A percentile compares a stretch with the other conserved stretches of the same genome.
Evolutionary conservation across 2,329 filamentous ascomycete species (phyloP).

Genomic region (Aspergillus sp.): DNA sequence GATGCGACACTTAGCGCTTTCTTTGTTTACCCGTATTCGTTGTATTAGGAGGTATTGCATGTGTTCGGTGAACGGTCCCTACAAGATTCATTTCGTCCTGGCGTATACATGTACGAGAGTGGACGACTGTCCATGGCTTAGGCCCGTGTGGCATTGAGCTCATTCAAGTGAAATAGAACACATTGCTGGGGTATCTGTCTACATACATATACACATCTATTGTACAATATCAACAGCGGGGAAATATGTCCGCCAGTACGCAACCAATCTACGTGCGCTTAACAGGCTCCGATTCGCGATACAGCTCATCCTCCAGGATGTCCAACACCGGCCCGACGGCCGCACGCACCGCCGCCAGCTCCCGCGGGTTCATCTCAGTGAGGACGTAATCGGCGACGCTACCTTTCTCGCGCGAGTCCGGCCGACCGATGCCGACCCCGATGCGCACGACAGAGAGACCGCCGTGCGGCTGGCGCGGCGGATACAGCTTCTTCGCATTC

Average conservation of each 20-base stretch:
- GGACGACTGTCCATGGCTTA: not conserved
- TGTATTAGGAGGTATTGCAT: not conserved
- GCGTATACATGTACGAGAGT: not conserved
- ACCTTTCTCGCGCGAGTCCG: conserved; percentile 62
- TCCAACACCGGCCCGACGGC: conserved; percentile 50
- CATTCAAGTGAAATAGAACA: not conserved
- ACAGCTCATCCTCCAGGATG: conserved; percentile 52
- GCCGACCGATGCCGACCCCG: conserved; percentile 84
- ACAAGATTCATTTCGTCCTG: not conserved
- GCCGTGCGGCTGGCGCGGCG: conserved; percentile 23
- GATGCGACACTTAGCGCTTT: not conserved
- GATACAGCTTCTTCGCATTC: conserved; percentile 40
- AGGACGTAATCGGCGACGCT: conserved; percentile 79
- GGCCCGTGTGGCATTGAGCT: not conserved
- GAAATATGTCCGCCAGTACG: not conserved
- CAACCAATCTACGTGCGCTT: not conserved
- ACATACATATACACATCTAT: not conserved
- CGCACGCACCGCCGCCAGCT: conserved; percentile 53
- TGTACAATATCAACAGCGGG: not conserved
- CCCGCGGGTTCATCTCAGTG: conserved; percentile 57
- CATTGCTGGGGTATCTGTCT: conserved; percentile 2
- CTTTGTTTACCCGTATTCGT: not conserved
- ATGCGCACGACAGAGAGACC: conserved; percentile 58
- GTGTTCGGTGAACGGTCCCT: not conserved
- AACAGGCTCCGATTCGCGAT: conserved; percentile 24